phyloP scores from a whole-genome alignment of 164 flowering plant genomes.

The Houttuynia cordata region DNA sequence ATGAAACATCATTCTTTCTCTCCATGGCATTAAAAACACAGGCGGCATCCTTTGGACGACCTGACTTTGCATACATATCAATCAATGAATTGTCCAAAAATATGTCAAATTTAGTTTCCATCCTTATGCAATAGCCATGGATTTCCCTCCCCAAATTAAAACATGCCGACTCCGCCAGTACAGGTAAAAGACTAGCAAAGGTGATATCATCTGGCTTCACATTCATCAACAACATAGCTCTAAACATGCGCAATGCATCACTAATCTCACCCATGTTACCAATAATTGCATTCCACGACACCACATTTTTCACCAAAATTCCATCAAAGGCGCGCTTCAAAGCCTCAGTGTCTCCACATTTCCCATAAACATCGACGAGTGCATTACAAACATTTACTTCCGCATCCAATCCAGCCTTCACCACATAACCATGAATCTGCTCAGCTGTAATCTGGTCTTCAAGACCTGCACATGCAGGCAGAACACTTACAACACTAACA shows the following conservation, averaged over 20 bases:
- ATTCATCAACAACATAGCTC: conserved; percentile 5
- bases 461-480: conserved; percentile 28
- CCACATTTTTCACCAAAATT: conserved; percentile 16
- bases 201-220: conserved; percentile 10
- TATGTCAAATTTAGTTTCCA: conserved; percentile 3
- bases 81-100: conserved; percentile 11
- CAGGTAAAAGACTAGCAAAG: conserved; percentile 10
- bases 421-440: conserved; percentile 35
- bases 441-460: conserved; percentile 2
- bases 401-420: conserved; percentile 41
- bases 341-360: conserved; percentile 34
- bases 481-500: conserved; percentile 38
- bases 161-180: conserved; percentile 6
- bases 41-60: conserved; percentile 3
- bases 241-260: conserved; percentile 7
- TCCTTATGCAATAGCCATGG: conserved; percentile 9
- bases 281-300: conserved; percentile 12
- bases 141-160: conserved; percentile 10
- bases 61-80: conserved; percentile 16
- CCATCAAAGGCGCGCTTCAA: conserved; percentile 26
- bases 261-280: conserved; percentile 1
- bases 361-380: conserved; percentile 53
- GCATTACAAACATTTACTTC: conserved; percentile 38
- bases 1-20: conserved; percentile 34
- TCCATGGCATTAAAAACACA: conserved; percentile 7